These are phyloP conservation scores for Dactylis glomerata DNA, from an alignment of 176 grass and related monocot genomes.

Conservation along the genomic window DNA sequence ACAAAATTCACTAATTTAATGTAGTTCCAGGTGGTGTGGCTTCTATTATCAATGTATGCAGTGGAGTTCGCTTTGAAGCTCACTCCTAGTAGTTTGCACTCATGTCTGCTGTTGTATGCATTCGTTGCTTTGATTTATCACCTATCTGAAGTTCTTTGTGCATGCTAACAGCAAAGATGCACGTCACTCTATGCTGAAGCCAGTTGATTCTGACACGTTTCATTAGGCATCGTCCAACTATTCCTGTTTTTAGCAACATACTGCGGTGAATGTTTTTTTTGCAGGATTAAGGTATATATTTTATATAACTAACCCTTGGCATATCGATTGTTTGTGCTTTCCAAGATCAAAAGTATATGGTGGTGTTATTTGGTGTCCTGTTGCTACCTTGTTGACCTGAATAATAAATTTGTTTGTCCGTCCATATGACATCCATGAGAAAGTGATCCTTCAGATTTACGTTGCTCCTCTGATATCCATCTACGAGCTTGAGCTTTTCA, in stretches of 20 bases:
- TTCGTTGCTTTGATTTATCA: neutral
- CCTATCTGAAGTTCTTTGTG: neutral
- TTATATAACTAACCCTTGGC: neutral
- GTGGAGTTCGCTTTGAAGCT: conserved; percentile 16
- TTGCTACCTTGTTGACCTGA: neutral
- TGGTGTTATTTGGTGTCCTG: neutral
- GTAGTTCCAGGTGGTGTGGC: conserved; percentile 1
- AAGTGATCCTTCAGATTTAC: neutral
- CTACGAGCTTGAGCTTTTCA: neutral
- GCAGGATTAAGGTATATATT: neutral
- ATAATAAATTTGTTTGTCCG: neutral
- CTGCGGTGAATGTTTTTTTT: neutral
- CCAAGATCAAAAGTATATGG: neutral
- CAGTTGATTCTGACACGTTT: neutral
- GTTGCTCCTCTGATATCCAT: neutral
- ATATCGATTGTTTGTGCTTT: neutral
- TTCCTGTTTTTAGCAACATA: neutral
- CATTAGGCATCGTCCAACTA: neutral
- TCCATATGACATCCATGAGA: neutral
- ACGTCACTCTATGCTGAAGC: neutral
- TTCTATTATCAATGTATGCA: neutral
- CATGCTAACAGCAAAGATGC: neutral
- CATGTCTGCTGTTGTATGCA: neutral
- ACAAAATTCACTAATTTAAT: neutral
- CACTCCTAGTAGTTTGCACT: neutral